These are phyloP conservation scores for Cornus florida DNA, from an alignment of 148 eudicot species.

Conservation along the genomic window DNA sequence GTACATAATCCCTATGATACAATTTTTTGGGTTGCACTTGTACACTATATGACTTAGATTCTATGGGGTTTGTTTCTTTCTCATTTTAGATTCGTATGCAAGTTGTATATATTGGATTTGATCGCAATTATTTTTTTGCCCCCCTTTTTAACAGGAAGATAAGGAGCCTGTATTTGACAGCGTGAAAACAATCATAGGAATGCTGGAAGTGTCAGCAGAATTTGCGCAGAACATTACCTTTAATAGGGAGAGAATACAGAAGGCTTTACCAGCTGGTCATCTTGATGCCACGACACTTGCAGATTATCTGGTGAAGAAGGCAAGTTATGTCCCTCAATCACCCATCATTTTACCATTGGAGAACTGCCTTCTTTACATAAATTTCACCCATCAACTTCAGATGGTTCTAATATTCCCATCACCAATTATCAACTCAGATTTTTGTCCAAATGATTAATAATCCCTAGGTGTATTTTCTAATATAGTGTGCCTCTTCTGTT, in stretches of 20 bases:
- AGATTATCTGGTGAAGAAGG: slow-evolving; percentile 99
- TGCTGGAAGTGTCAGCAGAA: slow-evolving; percentile 93
- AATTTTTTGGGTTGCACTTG: too few species aligned
- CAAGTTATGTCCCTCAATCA: slow-evolving; percentile 9
- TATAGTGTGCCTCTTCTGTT: too few species aligned
- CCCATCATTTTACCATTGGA: neutral
- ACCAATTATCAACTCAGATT: neutral
- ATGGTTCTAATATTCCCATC: neutral
- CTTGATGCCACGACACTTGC: slow-evolving; percentile 99
- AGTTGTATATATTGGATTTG: too few species aligned
- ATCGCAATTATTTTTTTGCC: neutral
- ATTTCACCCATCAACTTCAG: slow-evolving; percentile 3
- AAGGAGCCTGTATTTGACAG: slow-evolving; percentile 97
- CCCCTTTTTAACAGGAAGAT: slow-evolving; percentile 64
- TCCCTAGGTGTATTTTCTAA: too few species aligned
- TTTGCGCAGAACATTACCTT: slow-evolving; percentile 90
- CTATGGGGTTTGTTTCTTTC: too few species aligned
- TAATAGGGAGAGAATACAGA: slow-evolving; percentile 65
- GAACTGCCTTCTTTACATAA: neutral
- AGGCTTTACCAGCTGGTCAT: slow-evolving; percentile 93
- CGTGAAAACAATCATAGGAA: slow-evolving; percentile 78
- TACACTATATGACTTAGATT: too few species aligned
- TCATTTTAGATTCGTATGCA: too few species aligned
- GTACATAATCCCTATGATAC: neutral
- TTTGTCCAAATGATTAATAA: too few species aligned